Evolutionary conservation across 768 basidiomycete species (phyloP), one percentile per base, ranked within the genome.

Genomic region (Xerocomus spinulosus): DNA sequence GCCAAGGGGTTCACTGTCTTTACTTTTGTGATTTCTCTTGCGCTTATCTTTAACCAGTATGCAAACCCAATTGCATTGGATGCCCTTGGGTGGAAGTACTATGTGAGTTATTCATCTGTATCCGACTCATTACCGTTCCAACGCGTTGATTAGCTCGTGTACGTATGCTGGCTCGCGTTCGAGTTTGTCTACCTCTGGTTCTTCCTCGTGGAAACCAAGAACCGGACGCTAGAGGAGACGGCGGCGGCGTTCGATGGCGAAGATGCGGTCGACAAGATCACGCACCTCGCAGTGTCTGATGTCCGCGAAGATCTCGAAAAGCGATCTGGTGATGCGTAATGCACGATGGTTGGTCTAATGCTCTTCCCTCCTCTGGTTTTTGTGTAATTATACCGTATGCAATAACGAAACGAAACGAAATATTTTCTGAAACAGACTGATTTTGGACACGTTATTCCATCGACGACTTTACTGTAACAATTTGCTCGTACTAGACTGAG

Each of bases 31-130:
- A 79, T 89, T 63, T 88, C 87, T 12, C 55, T 85, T 46, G 78
- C 89, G 6, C 81, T 92, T 56, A 87, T 94, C 66, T 89, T 94
- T 70, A 92, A 91, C 64, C 89, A 90, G 68, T 89, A 91, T 60
- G 81, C 84, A 64, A 92, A 92, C 72, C 90, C 88, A 29, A 78
- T 89, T 63, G 87, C 86, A 28, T 72, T 90, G 35, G 73, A 74
- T 5, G 48, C 61, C 30, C 70, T 90, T 42, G 70, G 62, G 46
- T 90, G 88, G 88, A 87, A 82, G 61, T 90, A 88, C 73, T 87
- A 87, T 63, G 76, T 81, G 46, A 44, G 77, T 68, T 6, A 13
- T 4, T 14, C 10, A 5, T 41, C 17, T 18, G 6, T 30, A n/a
- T n/a, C n/a, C 14, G 17, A 10, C 24, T 15, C 39, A 2, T 7